Evolutionary conservation across 2,329 filamentous ascomycete species (phyloP), one percentile per base, ranked within the genome.

Genomic region (Calonectria multiphialidica): DNA sequence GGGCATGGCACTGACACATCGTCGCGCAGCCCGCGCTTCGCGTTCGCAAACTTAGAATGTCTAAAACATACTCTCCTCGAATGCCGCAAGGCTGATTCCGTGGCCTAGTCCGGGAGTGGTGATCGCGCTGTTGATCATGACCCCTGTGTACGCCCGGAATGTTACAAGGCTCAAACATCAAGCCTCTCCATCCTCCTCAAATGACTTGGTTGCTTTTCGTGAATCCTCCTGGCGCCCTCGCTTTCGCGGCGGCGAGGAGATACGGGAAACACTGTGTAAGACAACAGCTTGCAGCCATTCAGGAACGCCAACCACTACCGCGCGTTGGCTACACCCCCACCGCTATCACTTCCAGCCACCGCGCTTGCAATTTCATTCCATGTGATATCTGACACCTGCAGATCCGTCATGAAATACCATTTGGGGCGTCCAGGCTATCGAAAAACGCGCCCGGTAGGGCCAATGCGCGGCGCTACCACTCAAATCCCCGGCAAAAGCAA

Each of bases 361-460:
- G 47, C 57, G 23, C 16, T 12, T 25, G 16, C 47, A 55, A 57
- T 40, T 35, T 40, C 50, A 66, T 37, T 35, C 75, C 75, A 77
- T 79, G 76, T 79, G 76, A 78, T 76, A 76, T 79, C 76, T 74
- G 74, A 79, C 69, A 79, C 74, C 75, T 78, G 77, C 74, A 79
- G 74, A 65, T 45, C 64, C 42, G 40, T 61, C 70, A 21, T 66
- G 21, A 40, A 57, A 28, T 21, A 8, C 25, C 47, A 28, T 49
- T 62, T 64, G 53, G 62, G 61, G 62, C 70, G 66, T 35, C 49
- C 50, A 63, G 53, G 61, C 50, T 65, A 49, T 40, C 50, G 69
- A 71, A 63, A 63, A 75, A 73, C 64, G 70, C 37, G 23, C 35
- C 40, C 45, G 61, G 53, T 47, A 16, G 67, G 49, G 63, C 28